These are phyloP conservation scores for Colletotrichum sansevieriae DNA, from an alignment of 2,329 filamentous ascomycete genomes.

Conservation along the genomic window DNA sequence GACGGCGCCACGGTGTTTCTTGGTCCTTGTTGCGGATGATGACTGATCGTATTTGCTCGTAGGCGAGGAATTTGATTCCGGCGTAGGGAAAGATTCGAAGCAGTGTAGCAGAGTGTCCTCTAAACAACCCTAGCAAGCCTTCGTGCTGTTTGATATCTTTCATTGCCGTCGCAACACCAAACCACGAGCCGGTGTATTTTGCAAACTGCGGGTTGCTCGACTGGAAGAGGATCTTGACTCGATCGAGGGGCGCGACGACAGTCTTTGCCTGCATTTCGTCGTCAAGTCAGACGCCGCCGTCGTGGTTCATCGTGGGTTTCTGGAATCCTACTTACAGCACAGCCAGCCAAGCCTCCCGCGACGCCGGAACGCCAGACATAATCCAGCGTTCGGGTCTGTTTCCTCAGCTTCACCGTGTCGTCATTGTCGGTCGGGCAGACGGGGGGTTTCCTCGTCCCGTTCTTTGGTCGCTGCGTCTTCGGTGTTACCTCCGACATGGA, in stretches of 20 bases:
- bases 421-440: constrained; percentile 66
- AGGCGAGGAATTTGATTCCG: constrained; percentile 97
- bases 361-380: constrained; percentile 87
- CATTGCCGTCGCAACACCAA: constrained; percentile 85
- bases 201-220: constrained; percentile 93
- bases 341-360: constrained; percentile 91
- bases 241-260: constrained; percentile 92
- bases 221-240: constrained; percentile 99
- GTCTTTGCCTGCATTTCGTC: constrained; percentile 83
- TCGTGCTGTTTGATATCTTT: constrained; percentile 84
- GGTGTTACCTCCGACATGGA: constrained; percentile 67
- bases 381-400: constrained; percentile 76
- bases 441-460: constrained; percentile 52
- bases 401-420: constrained; percentile 58
- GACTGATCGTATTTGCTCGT: constrained; percentile 90
- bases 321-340: constrained; percentile 75
- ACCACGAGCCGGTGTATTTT: constrained; percentile 92
- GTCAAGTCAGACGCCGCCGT: constrained; percentile 6
- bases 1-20: constrained; percentile 84
- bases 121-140: constrained; percentile 83
- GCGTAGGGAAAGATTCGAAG: constrained; percentile 97
- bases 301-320: not conserved
- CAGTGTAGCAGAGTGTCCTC: constrained; percentile 93
- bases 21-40: constrained; percentile 79
- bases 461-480: constrained; percentile 47